These are phyloP conservation scores for Didymella arachidicola DNA, from an alignment of 2,329 filamentous ascomycete species.

Conservation along the genomic window DNA sequence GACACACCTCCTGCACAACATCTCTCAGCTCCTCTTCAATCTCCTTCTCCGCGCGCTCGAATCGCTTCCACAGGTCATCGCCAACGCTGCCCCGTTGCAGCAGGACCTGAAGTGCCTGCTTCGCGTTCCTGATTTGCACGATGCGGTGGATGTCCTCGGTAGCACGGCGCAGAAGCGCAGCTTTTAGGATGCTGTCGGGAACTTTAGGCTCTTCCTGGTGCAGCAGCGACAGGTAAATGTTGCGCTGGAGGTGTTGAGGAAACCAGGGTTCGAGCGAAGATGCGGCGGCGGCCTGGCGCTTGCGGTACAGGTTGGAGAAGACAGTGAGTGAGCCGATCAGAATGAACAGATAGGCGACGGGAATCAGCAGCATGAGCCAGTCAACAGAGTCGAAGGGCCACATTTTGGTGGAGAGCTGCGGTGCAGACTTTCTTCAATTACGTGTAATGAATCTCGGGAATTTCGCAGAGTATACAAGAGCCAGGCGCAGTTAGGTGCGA, in stretches of 20 bases:
- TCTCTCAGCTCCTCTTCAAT: conserved; percentile 96
- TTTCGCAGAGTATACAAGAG: neutral
- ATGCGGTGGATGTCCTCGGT: conserved; percentile 93
- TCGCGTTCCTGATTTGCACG: conserved; percentile 85
- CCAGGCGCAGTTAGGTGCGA: neutral
- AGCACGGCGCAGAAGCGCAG: conserved; percentile 86
- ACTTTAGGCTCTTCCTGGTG: conserved; percentile 77
- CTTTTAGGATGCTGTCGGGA: conserved; percentile 85
- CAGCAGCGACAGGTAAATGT: conserved; percentile 91
- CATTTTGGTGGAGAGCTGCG: conserved; percentile 32
- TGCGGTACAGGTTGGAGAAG: conserved; percentile 92
- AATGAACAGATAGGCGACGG: conserved; percentile 87
- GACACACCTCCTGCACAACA: conserved; percentile 84
- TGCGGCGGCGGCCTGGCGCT: conserved; percentile 81
- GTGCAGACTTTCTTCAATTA: conserved; percentile 12
- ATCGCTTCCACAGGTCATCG: conserved; percentile 94
- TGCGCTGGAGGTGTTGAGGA: conserved; percentile 84
- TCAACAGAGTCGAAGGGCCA: conserved; percentile 63
- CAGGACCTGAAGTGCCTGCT: conserved; percentile 83
- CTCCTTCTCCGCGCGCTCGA: conserved; percentile 91
- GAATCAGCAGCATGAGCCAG: conserved; percentile 86
- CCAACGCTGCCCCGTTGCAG: conserved; percentile 91
- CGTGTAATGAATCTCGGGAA: neutral
- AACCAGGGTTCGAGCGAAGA: conserved; percentile 95
- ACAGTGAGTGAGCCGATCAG: conserved; percentile 87